Evolutionary conservation across 345 rosid genomes (phyloP).

Genomic region (Euphorbia peplus): DNA sequence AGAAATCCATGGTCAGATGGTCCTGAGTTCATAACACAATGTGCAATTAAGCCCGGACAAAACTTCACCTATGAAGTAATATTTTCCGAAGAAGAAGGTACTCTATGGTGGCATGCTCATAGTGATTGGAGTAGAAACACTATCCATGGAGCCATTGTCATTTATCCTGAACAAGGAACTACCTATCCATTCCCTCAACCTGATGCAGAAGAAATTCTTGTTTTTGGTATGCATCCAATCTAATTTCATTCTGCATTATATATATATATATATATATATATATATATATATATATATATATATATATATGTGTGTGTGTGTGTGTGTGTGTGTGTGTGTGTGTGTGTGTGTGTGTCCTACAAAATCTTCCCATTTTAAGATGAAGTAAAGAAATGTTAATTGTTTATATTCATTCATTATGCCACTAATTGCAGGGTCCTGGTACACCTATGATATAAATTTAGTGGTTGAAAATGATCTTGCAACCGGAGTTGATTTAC

Average conservation of each 20-base stretch:
- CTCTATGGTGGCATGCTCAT: slow-evolving; percentile 96
- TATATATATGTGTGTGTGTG: no score
- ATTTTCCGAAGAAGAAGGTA: slow-evolving; percentile 63
- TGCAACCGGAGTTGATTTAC: slow-evolving; percentile 42
- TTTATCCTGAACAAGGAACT: slow-evolving; percentile 12
- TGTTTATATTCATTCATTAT: no score
- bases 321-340: no score
- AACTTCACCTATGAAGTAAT: slow-evolving; percentile 63
- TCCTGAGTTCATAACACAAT: slow-evolving; percentile 72
- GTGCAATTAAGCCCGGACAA: slow-evolving; percentile 68
- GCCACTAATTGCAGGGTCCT: slow-evolving; percentile 23
- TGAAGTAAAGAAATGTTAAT: no score
- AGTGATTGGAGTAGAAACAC: slow-evolving; percentile 83
- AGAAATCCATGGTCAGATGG: slow-evolving; percentile 95
- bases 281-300: no score
- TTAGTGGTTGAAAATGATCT: slow-evolving; percentile 17
- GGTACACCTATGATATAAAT: slow-evolving; percentile 37
- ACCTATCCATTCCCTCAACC: slow-evolving; percentile 15
- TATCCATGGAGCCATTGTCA: slow-evolving; percentile 59
- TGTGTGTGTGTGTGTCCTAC: no score
- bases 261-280: no score
- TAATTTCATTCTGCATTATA: no score
- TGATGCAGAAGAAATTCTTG: slow-evolving; percentile 8
- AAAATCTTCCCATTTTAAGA: no score
- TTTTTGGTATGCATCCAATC: background rate